Percentiles rank a stretch among this genome's conserved stretches.
Conservation (phyloP, 75 land plant species). For the Pinus taeda region DNA sequence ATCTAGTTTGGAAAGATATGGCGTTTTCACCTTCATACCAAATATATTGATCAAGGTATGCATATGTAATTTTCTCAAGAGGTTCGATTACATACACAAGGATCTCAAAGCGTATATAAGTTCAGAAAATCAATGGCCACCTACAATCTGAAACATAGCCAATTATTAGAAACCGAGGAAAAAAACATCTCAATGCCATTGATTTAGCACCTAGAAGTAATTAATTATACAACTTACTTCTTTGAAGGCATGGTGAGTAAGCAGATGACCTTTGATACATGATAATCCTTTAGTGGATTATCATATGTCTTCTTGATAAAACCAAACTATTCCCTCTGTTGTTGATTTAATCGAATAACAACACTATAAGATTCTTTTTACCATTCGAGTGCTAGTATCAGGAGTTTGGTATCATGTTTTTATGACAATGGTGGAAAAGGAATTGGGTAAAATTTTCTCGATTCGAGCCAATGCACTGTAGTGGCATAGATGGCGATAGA, state of each 20-base stretch:
- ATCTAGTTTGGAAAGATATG: constrained; percentile 98
- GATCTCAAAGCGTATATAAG: constrained; percentile 87
- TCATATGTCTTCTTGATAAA: constrained; percentile 99
- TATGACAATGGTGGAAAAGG: constrained; percentile 98
- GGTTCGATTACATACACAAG: constrained; percentile 99
- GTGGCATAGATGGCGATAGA: constrained; percentile 99
- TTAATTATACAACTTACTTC: constrained; percentile 45
- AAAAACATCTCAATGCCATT: not conserved
- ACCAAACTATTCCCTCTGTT: constrained; percentile 96
- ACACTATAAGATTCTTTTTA: constrained; percentile 99
- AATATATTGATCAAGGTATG: constrained; percentile 97
- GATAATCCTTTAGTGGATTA: constrained; percentile 98
- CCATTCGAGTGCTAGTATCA: constrained; percentile 94
- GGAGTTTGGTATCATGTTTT: constrained; percentile 98
- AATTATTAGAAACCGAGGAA: not conserved
- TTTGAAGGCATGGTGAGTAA: constrained; percentile 97
- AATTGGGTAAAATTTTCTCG: constrained; percentile 96
- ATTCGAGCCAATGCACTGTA: constrained; percentile 98
- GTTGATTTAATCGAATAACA: constrained; percentile 92
- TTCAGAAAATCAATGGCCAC: constrained; percentile 99
- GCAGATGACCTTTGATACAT: constrained; percentile 93
- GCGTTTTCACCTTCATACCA: constrained; percentile 99
- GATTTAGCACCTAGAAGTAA: not conserved
- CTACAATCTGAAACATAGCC: constrained; percentile 24
- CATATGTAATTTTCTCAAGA: constrained; percentile 99